Evolutionary conservation across 306 rosid genomes (phyloP).

Genomic region (Cucurbita ficifolia): DNA sequence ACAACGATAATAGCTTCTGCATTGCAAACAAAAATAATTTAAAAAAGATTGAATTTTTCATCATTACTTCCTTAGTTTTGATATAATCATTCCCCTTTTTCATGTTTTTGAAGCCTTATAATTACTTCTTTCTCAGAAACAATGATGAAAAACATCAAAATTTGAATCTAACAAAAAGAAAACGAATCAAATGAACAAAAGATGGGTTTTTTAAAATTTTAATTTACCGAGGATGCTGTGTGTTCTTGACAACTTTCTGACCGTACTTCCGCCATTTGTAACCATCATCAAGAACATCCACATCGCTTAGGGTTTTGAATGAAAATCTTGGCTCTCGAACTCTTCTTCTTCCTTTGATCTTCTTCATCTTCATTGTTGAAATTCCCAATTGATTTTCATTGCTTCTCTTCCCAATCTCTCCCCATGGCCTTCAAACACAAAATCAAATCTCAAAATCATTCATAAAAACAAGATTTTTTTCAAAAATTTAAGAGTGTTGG

Average conservation of each 20-base stretch:
- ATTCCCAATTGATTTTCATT: slow-evolving; percentile 29
- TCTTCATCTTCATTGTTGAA: slow-evolving; percentile 74
- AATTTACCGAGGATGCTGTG: slow-evolving; percentile 77
- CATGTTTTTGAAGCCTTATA: slow-evolving; percentile 1
- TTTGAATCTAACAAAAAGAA: slow-evolving; percentile 28
- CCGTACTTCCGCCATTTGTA: slow-evolving; percentile 99
- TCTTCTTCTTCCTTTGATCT: slow-evolving; percentile 74
- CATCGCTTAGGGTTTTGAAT: slow-evolving; percentile 94
- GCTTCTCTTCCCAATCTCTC: slow-evolving; percentile 34
- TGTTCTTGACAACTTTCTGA: slow-evolving; percentile 97
- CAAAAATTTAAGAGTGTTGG: too few relatives aligned
- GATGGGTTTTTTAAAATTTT: too few relatives aligned
- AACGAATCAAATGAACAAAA: slow-evolving; percentile 8
- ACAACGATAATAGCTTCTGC: slow-evolving; percentile 93
- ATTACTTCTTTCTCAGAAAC: slow-evolving; percentile 4
- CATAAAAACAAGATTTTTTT: too few relatives aligned
- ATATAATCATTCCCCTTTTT: neutral
- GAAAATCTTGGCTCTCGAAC: slow-evolving; percentile 98
- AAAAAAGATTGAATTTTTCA: neutral
- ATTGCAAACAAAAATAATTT: neutral
- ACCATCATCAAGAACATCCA: slow-evolving; percentile 96
- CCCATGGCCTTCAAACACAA: slow-evolving; percentile 36
- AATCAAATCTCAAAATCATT: neutral
- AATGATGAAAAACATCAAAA: slow-evolving; percentile 20
- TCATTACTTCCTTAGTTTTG: slow-evolving; percentile 2